These are phyloP conservation scores for Yamadazyma spencermartinsiae DNA, from an alignment of 1,139 yeast genomes.

Conservation along the genomic window DNA sequence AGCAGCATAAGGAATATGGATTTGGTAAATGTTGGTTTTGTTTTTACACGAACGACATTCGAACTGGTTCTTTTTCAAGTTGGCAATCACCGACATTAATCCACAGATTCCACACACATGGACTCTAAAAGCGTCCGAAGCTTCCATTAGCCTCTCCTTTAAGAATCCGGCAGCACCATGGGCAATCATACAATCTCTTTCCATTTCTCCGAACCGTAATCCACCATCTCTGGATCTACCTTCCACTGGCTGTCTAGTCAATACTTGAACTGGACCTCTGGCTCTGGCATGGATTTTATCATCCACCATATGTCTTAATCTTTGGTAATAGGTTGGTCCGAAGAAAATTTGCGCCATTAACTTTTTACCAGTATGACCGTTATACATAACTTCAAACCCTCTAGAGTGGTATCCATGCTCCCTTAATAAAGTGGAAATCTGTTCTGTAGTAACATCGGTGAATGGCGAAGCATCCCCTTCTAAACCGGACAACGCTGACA, in stretches of 20 bases:
- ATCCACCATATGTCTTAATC: conserved; percentile 98
- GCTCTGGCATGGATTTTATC: conserved; percentile 99
- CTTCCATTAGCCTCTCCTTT: conserved; percentile 97
- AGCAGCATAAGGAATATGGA: conserved; percentile 97
- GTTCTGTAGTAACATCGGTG: conserved; percentile 97
- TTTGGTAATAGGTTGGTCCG: conserved; percentile 98
- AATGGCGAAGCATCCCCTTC: conserved; percentile 99
- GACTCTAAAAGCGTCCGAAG: conserved; percentile 97
- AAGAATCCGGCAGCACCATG: conserved; percentile 98
- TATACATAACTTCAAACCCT: conserved; percentile 97
- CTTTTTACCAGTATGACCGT: conserved; percentile 98
- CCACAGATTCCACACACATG: conserved; percentile 99
- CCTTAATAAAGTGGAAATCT: conserved; percentile 84
- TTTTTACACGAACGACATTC: conserved; percentile 98
- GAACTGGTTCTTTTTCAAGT: conserved; percentile 92
- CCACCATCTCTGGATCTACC: conserved; percentile 99
- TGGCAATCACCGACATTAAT: conserved; percentile 95
- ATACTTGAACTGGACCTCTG: conserved; percentile 97
- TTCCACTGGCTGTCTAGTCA: conserved; percentile 98
- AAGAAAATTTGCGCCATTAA: conserved; percentile 97
- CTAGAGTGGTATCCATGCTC: conserved; percentile 97
- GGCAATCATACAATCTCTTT: conserved; percentile 99
- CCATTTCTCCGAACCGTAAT: conserved; percentile 99
- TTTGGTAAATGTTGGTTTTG: conserved; percentile 96
- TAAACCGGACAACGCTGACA: conserved; percentile 89